phyloP scores from a whole-genome alignment of 2,329 filamentous ascomycete species.

The Chalaropsis ovoidea region DNA sequence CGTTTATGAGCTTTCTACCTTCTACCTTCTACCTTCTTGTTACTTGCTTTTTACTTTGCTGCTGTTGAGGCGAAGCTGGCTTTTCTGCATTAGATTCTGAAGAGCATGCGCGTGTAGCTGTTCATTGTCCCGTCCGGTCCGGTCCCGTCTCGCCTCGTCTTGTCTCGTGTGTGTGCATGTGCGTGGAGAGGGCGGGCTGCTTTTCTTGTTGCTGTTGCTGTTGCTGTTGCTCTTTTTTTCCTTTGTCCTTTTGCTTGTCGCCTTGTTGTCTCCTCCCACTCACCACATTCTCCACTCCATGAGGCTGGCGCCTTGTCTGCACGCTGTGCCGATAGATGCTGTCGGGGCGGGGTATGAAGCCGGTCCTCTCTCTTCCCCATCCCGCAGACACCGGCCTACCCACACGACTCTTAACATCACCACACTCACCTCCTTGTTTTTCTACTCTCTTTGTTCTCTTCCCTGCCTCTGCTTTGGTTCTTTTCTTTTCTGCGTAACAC shows the following conservation, averaged over 20 bases:
- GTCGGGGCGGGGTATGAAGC: no score
- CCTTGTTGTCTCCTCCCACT: background rate
- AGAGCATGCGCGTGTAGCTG: background rate
- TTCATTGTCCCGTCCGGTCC: no score
- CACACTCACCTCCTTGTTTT: background rate
- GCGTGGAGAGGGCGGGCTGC: background rate
- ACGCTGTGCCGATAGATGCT: background rate
- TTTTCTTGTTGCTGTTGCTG: background rate
- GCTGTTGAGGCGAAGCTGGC: background rate
- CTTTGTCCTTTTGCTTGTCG: background rate
- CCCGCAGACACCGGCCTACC: no score
- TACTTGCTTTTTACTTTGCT: conserved; percentile 6
- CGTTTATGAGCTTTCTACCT: conserved; percentile 11
- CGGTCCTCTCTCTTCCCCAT: no score
- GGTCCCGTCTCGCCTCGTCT: no score
- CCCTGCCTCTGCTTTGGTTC: background rate
- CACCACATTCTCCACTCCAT: background rate
- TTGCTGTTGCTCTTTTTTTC: background rate
- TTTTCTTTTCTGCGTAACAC: conserved; percentile 22
- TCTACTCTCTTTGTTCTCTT: background rate
- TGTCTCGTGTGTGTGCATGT: conserved; percentile 1
- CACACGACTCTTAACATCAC: background rate
- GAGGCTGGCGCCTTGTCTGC: background rate
- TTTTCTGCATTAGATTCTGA: conserved; percentile 10
- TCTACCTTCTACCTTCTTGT: conserved; percentile 15